Evolutionary conservation across 176 grass and related monocot genomes (phyloP), one percentile per base, ranked within the genome.

Genomic region (Musa beccarii): DNA sequence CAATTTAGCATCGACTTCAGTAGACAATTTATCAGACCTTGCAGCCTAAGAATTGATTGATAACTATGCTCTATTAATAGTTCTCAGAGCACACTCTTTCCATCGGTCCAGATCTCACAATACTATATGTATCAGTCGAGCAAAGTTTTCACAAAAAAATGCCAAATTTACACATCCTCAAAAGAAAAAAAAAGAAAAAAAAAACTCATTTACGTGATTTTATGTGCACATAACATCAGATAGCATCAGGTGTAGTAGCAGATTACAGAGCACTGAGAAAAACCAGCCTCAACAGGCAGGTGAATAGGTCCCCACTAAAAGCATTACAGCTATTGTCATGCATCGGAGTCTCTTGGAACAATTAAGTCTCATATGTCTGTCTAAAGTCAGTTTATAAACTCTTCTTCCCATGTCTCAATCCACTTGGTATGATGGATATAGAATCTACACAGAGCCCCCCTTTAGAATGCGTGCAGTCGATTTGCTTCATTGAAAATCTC

Each of bases 401-500:
- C 43, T 70, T 69, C 20, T 49, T 75, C 55, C 56, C 51, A 55
- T 63, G 16, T 76, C 74, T 50, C 54, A 50, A 62, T 62, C 49
- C 19, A 49, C 56, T 61, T 43, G 74, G 74, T 6, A 76, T 51
- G 74, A 76, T 76, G 1, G 28, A 62, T n/a, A 76, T 9, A 12
- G 74, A 76, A 9, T 76, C 74, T 3, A 76, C 74, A 62, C 74
- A 76, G 74, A 62, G 54, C 9, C 74, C 74, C 16, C 74, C 74
- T 63, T 76, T 76, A 22, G 74, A 63, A 62, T 76, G 74, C 49
- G 74, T 76, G 74, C 74, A 76, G 19, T 76, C 74, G 21, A 76
- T 76, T 50, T 76, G 74, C 56, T 76, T 76, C 74, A 76, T 76
- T 2, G 74, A 76, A 29, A 76, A 76, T 76, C 54, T 76, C 56